Evolutionary conservation across 768 basidiomycete genomes (phyloP), one percentile per base, ranked within the genome.

Genomic region (Lanmaoa rubissima): DNA sequence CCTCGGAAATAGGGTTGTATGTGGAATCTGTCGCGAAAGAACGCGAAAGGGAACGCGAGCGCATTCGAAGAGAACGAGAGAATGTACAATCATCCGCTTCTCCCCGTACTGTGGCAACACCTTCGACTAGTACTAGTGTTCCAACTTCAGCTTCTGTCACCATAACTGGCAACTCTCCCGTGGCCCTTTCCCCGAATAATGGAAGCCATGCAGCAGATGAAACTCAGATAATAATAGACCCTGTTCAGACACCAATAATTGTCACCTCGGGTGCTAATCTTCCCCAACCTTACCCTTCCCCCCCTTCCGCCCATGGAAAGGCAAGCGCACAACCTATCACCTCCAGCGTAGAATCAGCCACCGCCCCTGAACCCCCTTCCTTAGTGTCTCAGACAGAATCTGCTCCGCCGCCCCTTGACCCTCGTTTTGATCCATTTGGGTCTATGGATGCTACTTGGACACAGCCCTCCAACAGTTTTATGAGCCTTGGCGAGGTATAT

Each of bases 21-120:
- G 87, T 93, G 7, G 92, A 93, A 54, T 80, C 81, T 10, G 80
- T 92, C 6, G 85, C 84, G 4, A 82, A 82, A 59, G 92, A 93
- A 63, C 77, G 92, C 17, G 92, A 93, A 58, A 77, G 78, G 54
- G 91, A 94, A 68, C 78, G 89, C 7, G 90, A 92, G 61, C 78
- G 88, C 28, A 77, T 90, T 46, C 83, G 84, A 61, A 75, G 80
- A 46, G 88, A 88, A 68, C 75, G 86, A 19, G 86, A 90, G 63
- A 76, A 72, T 38, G 76, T 70, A 26, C 65, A 69, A 19, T 49
- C 64, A 38, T 71, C 71, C 7, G 54, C 65, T 41, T 73, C 74
- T 48, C 66, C 72, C 3, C 61, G 60, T 14, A 53, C 60, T 34
- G 46, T 57, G 48, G 40, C 59, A 4, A 72, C 69, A 16, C 72